Conservation (phyloP, 148 eudicot species). For the Selenicereus undatus region DNA sequence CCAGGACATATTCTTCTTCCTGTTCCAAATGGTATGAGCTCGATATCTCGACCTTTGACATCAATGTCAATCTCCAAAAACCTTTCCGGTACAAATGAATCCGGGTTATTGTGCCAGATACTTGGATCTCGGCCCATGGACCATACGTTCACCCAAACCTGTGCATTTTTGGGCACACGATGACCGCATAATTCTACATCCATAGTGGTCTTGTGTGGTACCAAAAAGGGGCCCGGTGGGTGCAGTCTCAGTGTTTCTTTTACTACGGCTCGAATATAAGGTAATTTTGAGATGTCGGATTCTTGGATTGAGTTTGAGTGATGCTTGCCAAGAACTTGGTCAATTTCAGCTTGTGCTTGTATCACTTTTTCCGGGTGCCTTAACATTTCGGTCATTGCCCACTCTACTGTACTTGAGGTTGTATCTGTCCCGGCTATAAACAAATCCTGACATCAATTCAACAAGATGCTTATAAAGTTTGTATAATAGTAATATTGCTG, state of each 20-base stretch:
- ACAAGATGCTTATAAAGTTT: neutral
- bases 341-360: constrained; percentile 32
- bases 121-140: constrained; percentile 27
- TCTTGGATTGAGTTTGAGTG: constrained; percentile 21
- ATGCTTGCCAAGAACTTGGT: constrained; percentile 19
- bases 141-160: constrained; percentile 38
- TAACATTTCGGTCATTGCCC: constrained; percentile 39
- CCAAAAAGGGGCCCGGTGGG: constrained; percentile 28
- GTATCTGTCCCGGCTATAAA: constrained; percentile 39
- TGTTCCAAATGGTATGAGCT: constrained; percentile 29
- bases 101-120: constrained; percentile 20
- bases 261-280: constrained; percentile 31
- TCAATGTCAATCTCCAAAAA: constrained; percentile 20
- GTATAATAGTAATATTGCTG: too few species aligned
- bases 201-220: constrained; percentile 27
- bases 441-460: constrained; percentile 21
- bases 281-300: constrained; percentile 22
- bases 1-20: constrained; percentile 30
- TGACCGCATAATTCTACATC: constrained; percentile 20
- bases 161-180: constrained; percentile 30
- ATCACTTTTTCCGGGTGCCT: constrained; percentile 19
- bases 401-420: constrained; percentile 27
- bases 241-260: constrained; percentile 31
- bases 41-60: constrained; percentile 23
- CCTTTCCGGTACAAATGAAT: constrained; percentile 31